Evolutionary conservation across 306 rosid genomes (phyloP), one percentile per base, ranked within the genome.

Genomic region (Pachyrhizus erosus): DNA sequence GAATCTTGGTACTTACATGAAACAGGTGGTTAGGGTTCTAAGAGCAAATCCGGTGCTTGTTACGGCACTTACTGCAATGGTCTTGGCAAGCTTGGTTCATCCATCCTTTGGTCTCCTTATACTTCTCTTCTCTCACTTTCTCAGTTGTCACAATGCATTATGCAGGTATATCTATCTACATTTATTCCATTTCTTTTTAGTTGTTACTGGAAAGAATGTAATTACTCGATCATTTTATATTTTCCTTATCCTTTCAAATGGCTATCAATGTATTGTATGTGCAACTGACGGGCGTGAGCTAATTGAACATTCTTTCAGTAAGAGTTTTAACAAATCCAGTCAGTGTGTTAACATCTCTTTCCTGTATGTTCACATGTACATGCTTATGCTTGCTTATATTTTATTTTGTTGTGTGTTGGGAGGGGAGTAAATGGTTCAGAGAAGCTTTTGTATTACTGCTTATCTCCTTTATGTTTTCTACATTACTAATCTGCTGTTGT

Each of bases 131-230:
- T 88, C 88, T 80, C 94, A 96, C 85, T 92, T 96, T 89, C 70
- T 90, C 79, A 77, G 91, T 90, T 96, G 99, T 78, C 99, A 96
- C 87, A 89, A 62, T 64, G 97, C 96, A 61, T 90, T 96, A 75
- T 89, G 92, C 91, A 92, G 99, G 99, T 96, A 91, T 71, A 61
- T 70, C 34, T 73, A 17, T 76, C 65, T 76, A 14, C 55, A 70
- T 88, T 69, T 52, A 77, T 45, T 73, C 33, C 70, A 45, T 79
- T 79, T 77, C 60, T 51, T 45, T 55, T 12, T 72, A 54, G 61
- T 26, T 40, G 2, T 43, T 55, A 21, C 51, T 43, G 17, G 48
- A 7, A 71, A 76, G 27, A 43, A 18, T 71, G 71, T 27, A 29
- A 61, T 61, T 2, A 27, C 39, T 55, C 61, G 18, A 26, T 64